phyloP scores from a whole-genome alignment of 2,329 filamentous ascomycete genomes.

The Fusarium papillatum region DNA sequence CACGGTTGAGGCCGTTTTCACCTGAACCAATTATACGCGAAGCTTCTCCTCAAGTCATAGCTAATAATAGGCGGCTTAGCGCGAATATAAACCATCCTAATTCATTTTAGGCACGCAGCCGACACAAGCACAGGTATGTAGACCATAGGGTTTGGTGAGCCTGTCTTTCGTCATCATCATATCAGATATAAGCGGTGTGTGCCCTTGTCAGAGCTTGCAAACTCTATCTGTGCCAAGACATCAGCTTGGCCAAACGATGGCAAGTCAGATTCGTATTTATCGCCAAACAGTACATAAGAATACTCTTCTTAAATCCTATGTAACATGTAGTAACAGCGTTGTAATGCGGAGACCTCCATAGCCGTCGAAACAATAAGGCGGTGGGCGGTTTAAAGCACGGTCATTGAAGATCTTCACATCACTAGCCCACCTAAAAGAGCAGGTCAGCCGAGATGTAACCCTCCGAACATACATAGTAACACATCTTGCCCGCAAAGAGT shows the following conservation, averaged over 20 bases:
- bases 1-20: not conserved
- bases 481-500: not conserved
- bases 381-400: not conserved
- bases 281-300: not conserved
- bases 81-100: not conserved
- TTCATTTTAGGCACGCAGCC: not conserved
- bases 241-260: not conserved
- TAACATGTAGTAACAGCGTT: not conserved
- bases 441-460: conserved; percentile 16
- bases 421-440: conserved; percentile 20
- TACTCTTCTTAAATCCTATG: not conserved
- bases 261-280: not conserved
- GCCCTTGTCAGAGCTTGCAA: not conserved
- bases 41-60: not conserved
- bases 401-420: not conserved
- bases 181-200: not conserved
- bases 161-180: not conserved
- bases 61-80: not conserved
- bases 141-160: not conserved
- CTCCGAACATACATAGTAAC: not conserved
- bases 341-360: not conserved
- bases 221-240: not conserved
- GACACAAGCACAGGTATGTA: not conserved
- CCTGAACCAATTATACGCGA: not conserved
- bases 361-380: not conserved